A percentile compares a stretch with the other conserved stretches of the same genome.
Evolutionary conservation across 2,329 filamentous ascomycete species (phyloP).

Genomic region (Dothistroma pini): DNA sequence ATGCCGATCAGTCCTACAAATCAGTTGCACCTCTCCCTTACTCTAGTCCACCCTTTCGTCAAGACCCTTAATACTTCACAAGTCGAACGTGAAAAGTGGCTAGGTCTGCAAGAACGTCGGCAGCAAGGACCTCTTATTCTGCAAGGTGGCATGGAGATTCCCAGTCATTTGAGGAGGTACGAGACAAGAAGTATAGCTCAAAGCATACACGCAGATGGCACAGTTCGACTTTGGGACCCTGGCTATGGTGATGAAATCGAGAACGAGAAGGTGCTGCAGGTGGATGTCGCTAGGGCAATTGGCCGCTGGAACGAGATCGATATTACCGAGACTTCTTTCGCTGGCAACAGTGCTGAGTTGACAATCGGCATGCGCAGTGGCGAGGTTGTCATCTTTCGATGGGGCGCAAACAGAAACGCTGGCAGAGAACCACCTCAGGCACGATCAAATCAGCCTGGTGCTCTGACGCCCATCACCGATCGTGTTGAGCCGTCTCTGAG

Average conservation of each 20-base stretch:
- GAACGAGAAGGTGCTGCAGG: slow-evolving; percentile 74
- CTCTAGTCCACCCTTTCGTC: slow-evolving; percentile 87
- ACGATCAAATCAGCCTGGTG: slow-evolving; percentile 46
- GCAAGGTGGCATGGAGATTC: slow-evolving; percentile 71
- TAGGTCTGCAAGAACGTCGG: slow-evolving; percentile 83
- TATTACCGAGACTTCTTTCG: slow-evolving; percentile 74
- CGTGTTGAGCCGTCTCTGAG: slow-evolving; percentile 70
- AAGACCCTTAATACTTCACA: slow-evolving; percentile 67
- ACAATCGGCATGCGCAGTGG: slow-evolving; percentile 76
- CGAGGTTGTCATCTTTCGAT: slow-evolving; percentile 83
- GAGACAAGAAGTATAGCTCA: slow-evolving; percentile 82
- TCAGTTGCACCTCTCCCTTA: slow-evolving; percentile 81
- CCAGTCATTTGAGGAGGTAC: slow-evolving; percentile 67
- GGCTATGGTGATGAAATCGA: slow-evolving; percentile 93
- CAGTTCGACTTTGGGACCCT: slow-evolving; percentile 86
- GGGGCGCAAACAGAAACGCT: slow-evolving; percentile 73
- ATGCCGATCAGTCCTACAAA: slow-evolving; percentile 90
- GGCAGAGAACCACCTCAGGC: slow-evolving; percentile 58
- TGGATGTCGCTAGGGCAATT: slow-evolving; percentile 79
- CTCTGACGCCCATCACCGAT: slow-evolving; percentile 68
- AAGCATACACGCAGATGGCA: slow-evolving; percentile 85
- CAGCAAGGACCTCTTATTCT: slow-evolving; percentile 73
- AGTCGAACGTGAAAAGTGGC: slow-evolving; percentile 76
- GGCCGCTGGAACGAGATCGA: slow-evolving; percentile 74
- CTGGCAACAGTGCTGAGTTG: slow-evolving; percentile 76